Conservation (phyloP, 2,329 filamentous ascomycete genomes). For the Stylonectria norvegica region DNA sequence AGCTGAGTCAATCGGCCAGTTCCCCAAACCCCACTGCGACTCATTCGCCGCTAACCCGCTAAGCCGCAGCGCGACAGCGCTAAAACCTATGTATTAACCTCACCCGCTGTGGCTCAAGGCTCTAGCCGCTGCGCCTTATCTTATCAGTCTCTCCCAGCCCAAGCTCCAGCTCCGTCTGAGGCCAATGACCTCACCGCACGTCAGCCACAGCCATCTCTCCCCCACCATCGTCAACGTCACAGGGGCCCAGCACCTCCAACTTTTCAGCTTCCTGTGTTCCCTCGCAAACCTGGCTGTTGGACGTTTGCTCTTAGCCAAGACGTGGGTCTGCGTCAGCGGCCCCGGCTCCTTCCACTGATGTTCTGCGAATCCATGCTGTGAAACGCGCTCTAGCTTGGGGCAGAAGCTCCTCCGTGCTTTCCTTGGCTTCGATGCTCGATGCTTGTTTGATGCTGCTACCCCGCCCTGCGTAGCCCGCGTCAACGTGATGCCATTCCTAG, state of each 20-base stretch:
- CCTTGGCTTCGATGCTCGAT: too few species aligned
- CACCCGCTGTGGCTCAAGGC: not conserved
- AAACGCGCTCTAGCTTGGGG: too few species aligned
- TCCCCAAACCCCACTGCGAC: not conserved
- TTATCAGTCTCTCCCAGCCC: slow-evolving; percentile 15
- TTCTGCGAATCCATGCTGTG: not conserved
- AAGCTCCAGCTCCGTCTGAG: slow-evolving; percentile 4
- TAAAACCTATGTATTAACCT: not conserved
- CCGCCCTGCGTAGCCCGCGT: too few species aligned
- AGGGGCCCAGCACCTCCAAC: not conserved
- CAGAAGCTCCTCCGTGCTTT: too few species aligned
- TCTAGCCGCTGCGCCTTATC: slow-evolving; percentile 17
- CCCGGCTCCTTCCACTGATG: not conserved
- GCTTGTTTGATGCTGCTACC: too few species aligned
- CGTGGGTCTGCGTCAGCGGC: not conserved
- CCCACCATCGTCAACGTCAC: not conserved
- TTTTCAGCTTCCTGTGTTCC: not conserved
- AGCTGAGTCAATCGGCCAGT: slow-evolving; percentile 22
- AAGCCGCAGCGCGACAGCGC: not conserved
- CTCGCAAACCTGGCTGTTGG: too few species aligned
- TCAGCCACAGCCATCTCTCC: not conserved
- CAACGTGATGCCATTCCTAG: too few species aligned
- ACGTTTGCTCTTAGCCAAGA: too few species aligned
- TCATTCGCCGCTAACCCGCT: not conserved
- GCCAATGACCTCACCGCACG: not conserved